Evolutionary conservation across 2,329 filamentous ascomycete species (phyloP), one percentile per base, ranked within the genome.

Genomic region (Zarea fungicola): DNA sequence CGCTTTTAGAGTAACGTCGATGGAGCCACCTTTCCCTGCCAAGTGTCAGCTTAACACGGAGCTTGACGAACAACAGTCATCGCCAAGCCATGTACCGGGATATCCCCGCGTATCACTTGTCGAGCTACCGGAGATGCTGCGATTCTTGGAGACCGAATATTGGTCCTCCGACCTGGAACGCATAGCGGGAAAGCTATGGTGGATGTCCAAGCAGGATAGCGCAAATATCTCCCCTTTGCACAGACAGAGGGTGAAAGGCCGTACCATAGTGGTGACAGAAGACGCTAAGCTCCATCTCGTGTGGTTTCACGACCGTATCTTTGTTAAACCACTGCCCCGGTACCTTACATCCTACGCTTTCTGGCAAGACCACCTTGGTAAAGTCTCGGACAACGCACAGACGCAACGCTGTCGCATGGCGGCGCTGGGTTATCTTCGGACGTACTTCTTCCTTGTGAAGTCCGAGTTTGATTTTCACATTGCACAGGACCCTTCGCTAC

Each of bases 291-390:
- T 74, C 16, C 71, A 74, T 48, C 60, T 73, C 5, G 61, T 73
- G 10, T 72, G 68, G 69, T 60, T 63, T 49, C 57, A 65, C 50
- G 58, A 66, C 43, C 54, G 59, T 10, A 68, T 74, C 31, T 71
- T 66, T 55, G 56, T 73, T 57, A 73, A 73, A 49, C 71, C 70
- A 0, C 54, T 74, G 6, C 69, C 70, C 0, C 55, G 52, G 9
- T 70, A 65, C 49, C 59, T 71, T 8, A 58, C 62, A 36, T 63
- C 62, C 6, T 31, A 58, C 9, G 55, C 55, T 3, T 69, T 71
- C 50, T 69, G 65, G 67, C 40, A 35, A 21, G 34, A 50, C 6
- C 64, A 60, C 49, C 51, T 64, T 32, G 36, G 13, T 19, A n/a
- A 21, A 18, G 37, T 43, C 23, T 10, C n/a, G 11, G 25, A 34